These are phyloP conservation scores for Lecanicillium sp. DNA, from an alignment of 2,329 filamentous ascomycete genomes.

Conservation along the genomic window DNA sequence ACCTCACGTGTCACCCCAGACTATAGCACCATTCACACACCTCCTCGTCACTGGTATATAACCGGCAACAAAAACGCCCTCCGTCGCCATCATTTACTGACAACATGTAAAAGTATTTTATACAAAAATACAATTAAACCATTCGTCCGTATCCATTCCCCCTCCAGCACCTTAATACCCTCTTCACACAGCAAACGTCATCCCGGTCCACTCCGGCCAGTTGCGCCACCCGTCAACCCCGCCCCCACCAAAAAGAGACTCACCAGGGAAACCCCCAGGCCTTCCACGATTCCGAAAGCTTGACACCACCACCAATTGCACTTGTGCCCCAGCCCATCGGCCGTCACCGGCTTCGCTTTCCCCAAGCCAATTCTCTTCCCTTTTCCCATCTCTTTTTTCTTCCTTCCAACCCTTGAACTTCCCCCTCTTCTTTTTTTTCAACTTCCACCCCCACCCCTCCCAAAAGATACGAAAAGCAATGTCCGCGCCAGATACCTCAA, in stretches of 20 bases:
- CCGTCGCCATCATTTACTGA: too few species aligned
- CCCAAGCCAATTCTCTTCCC: background rate
- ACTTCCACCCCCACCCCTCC: background rate
- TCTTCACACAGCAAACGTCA: background rate
- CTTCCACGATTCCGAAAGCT: slow-evolving; percentile 1
- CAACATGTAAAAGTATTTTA: too few species aligned
- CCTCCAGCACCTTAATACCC: background rate
- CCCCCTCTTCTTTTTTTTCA: background rate
- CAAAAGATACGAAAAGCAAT: background rate
- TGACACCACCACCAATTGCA: background rate
- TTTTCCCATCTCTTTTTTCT: background rate
- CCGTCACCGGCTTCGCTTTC: background rate
- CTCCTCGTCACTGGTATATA: background rate
- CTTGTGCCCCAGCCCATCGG: background rate
- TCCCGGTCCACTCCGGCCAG: slow-evolving; percentile 10
- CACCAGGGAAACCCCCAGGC: too few species aligned
- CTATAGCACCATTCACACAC: background rate
- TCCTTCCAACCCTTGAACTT: background rate
- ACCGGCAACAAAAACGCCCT: background rate
- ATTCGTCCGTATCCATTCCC: background rate
- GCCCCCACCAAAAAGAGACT: slow-evolving; percentile 9
- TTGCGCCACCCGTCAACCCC: slow-evolving; percentile 1
- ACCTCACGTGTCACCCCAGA: background rate
- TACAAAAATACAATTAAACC: background rate
- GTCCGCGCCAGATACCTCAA: slow-evolving; percentile 15